A percentile compares a stretch with the other conserved stretches of the same genome.
phyloP scores from a whole-genome alignment of 192 early-diverging fungal genomes.

The Diversispora epigaea region DNA sequence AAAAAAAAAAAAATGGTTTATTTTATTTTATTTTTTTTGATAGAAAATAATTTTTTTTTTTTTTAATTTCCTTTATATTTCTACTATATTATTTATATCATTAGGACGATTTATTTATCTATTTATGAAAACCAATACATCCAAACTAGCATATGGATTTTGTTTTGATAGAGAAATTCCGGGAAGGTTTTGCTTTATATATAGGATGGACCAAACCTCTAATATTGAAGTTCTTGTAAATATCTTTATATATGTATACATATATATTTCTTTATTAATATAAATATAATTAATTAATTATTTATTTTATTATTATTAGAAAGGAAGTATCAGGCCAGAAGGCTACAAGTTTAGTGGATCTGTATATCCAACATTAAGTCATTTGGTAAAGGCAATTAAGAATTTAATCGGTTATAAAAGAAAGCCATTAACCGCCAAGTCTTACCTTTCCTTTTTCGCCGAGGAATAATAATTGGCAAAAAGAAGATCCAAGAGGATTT shows the following conservation, averaged over 20 bases:
- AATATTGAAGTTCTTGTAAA: neutral
- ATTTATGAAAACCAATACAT: slow-evolving; percentile 54
- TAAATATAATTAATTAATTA: no score
- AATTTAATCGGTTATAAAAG: no score
- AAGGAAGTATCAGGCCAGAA: neutral
- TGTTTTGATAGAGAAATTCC: slow-evolving; percentile 64
- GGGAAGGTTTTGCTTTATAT: slow-evolving; percentile 66
- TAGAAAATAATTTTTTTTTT: neutral
- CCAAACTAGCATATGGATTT: slow-evolving; percentile 82
- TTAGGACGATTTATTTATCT: slow-evolving; percentile 43
- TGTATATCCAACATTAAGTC: neutral
- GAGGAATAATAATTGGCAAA: no score
- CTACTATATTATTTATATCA: slow-evolving; percentile 40
- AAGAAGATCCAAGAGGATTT: no score
- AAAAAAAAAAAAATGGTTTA: no score
- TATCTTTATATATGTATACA: no score
- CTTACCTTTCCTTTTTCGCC: no score
- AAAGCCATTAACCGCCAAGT: no score
- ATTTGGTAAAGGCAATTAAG: neutral
- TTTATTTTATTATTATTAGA: neutral
- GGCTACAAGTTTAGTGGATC: neutral
- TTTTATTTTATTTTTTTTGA: neutral
- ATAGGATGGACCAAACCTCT: neutral
- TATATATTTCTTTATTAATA: no score
- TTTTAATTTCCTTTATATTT: neutral